phyloP scores from a whole-genome alignment of 306 rosid species.

The Vicia faba region DNA sequence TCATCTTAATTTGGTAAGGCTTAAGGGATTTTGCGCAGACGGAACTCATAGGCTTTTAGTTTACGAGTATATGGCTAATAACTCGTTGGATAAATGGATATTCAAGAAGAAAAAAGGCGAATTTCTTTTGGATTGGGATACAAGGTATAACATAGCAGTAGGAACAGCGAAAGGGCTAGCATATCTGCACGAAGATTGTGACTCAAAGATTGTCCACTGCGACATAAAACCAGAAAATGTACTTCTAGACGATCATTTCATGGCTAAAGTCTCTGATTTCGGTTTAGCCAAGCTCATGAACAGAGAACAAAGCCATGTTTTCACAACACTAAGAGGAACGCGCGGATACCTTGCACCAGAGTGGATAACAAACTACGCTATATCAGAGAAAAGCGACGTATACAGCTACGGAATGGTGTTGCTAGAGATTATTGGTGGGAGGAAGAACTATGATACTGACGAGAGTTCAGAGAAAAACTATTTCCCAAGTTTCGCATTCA shows the following conservation, averaged over 20 bases:
- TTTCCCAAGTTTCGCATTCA: constrained; percentile 76
- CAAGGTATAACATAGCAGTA: constrained; percentile 74
- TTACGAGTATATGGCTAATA: constrained; percentile 85
- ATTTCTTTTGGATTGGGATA: constrained; percentile 71
- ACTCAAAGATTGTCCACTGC: constrained; percentile 81
- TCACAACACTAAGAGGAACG: constrained; percentile 85
- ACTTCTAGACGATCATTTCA: constrained; percentile 72
- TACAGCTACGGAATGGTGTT: constrained; percentile 90
- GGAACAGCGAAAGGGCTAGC: constrained; percentile 94
- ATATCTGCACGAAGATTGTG: constrained; percentile 91
- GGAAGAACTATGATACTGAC: constrained; percentile 69
- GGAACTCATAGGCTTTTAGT: constrained; percentile 77
- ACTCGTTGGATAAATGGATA: constrained; percentile 86
- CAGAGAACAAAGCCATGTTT: constrained; percentile 86
- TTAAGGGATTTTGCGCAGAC: constrained; percentile 85
- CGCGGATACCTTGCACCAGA: constrained; percentile 94
- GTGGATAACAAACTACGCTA: constrained; percentile 93
- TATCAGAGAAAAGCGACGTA: constrained; percentile 93
- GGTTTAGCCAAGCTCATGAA: constrained; percentile 92
- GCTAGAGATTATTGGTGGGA: constrained; percentile 83
- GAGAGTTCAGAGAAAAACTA: constrained; percentile 72
- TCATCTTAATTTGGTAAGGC: constrained; percentile 82
- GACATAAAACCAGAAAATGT: constrained; percentile 97
- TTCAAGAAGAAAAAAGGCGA: constrained; percentile 61
- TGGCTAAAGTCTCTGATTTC: constrained; percentile 86